phyloP scores from a whole-genome alignment of 345 rosid genomes.

The Kandelia obovata region DNA sequence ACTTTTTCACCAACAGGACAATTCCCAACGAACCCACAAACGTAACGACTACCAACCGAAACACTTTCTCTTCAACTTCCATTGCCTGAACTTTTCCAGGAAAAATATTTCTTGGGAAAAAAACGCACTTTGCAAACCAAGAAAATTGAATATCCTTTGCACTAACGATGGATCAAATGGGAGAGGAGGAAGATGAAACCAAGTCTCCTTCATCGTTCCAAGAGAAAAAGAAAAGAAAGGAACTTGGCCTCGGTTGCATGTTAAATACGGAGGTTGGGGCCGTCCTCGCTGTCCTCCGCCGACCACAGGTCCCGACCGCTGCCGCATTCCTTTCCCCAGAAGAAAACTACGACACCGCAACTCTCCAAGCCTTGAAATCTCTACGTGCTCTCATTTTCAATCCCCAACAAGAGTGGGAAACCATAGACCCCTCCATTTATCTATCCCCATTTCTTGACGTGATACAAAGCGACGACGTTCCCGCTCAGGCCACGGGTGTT shows the following conservation, averaged over 20 bases:
- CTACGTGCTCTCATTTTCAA: conserved; percentile 75
- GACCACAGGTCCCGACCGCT: conserved; percentile 39
- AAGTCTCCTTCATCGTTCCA: conserved; percentile 9
- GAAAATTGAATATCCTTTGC: no score
- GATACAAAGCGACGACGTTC: conserved; percentile 70
- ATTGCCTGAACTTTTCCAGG: no score
- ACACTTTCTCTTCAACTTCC: neutral
- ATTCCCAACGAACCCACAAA: neutral
- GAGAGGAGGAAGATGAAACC: conserved; percentile 24
- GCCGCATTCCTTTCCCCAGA: conserved; percentile 47
- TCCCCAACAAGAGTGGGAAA: conserved; percentile 85
- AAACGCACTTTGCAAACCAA: no score
- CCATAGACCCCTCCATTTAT: conserved; percentile 73
- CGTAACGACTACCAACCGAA: neutral
- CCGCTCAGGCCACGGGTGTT: conserved; percentile 66
- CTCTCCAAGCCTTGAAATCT: conserved; percentile 68
- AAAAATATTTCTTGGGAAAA: no score
- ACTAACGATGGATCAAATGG: neutral
- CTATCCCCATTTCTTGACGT: conserved; percentile 82
- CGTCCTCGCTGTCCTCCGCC: conserved; percentile 69
- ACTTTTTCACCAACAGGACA: neutral
- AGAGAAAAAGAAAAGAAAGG: conserved; percentile 41
- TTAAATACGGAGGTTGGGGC: conserved; percentile 90
- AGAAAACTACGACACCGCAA: conserved; percentile 44
- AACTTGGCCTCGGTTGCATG: conserved; percentile 79